Percentiles rank a stretch among this genome's conserved stretches.
Evolutionary conservation across 2,329 filamentous ascomycete genomes (phyloP).

Genomic region (Coniochaeta hoffmannii): DNA sequence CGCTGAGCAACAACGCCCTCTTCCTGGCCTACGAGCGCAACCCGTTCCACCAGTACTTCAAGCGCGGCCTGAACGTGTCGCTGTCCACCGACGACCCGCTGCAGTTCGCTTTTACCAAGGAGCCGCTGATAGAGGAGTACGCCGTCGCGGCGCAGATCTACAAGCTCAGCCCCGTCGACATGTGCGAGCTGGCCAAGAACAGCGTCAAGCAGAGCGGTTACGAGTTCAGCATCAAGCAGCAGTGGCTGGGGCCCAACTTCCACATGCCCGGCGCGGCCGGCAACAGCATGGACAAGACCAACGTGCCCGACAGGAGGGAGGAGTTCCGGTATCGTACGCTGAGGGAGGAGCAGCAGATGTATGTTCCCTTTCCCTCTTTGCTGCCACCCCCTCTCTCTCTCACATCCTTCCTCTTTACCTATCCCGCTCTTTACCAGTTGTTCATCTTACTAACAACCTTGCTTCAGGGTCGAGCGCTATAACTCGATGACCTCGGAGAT

Average conservation of each 20-base stretch:
- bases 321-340: conserved; percentile 85
- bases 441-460: not conserved
- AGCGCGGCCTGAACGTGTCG: conserved; percentile 88
- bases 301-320: conserved; percentile 87
- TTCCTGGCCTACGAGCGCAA: conserved; percentile 97
- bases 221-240: conserved; percentile 78
- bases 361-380: conserved; percentile 26
- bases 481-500: conserved; percentile 24
- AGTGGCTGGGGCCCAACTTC: conserved; percentile 81
- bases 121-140: conserved; percentile 96
- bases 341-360: conserved; percentile 78
- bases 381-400: not conserved
- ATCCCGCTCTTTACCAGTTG: no score
- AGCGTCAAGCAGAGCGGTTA: conserved; percentile 94
- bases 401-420: no score
- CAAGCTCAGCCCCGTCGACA: conserved; percentile 92
- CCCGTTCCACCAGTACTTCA: conserved; percentile 92
- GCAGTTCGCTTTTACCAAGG: conserved; percentile 97
- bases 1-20: conserved; percentile 91
- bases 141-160: conserved; percentile 98
- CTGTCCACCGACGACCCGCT: conserved; percentile 94
- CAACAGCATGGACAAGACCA: conserved; percentile 92
- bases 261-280: conserved; percentile 71
- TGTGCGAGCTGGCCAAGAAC: conserved; percentile 97
- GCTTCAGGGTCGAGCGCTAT: conserved; percentile 33